Conservation (phyloP, 192 early-diverging fungal genomes). For the Backusella mclennaniae region DNA sequence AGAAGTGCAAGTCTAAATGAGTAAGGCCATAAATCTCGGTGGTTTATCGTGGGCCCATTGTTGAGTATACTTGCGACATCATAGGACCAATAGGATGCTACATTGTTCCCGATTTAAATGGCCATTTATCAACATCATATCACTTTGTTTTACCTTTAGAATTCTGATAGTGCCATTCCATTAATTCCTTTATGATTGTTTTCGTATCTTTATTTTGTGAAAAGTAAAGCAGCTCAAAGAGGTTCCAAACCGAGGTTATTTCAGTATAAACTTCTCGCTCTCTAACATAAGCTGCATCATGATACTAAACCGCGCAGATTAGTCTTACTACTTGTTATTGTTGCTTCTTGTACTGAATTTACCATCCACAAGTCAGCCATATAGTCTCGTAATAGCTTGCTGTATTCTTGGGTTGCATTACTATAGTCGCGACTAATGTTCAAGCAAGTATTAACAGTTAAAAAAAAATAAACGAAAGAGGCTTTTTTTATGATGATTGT, state of each 20-base stretch:
- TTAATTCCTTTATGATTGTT: background rate
- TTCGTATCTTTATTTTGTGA: background rate
- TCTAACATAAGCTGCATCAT: background rate
- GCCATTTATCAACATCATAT: background rate
- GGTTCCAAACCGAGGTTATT: background rate
- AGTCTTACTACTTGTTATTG: background rate
- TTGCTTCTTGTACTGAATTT: background rate
- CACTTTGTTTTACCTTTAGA: background rate
- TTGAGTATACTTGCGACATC: background rate
- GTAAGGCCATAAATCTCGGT: background rate
- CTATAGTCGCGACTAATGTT: background rate
- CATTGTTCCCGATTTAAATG: background rate
- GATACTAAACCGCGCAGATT: background rate
- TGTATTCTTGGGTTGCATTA: background rate
- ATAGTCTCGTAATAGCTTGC: background rate
- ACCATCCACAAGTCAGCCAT: background rate
- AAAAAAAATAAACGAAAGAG: background rate
- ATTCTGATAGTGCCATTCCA: background rate
- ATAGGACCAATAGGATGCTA: background rate
- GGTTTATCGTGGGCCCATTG: background rate
- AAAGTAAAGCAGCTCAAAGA: background rate
- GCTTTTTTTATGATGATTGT: background rate
- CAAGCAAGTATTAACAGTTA: background rate
- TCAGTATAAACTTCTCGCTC: background rate
- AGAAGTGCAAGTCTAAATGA: background rate